These are phyloP conservation scores for Solanum gandarillasii DNA, from an alignment of 257 asterid genomes.

Conservation along the genomic window DNA sequence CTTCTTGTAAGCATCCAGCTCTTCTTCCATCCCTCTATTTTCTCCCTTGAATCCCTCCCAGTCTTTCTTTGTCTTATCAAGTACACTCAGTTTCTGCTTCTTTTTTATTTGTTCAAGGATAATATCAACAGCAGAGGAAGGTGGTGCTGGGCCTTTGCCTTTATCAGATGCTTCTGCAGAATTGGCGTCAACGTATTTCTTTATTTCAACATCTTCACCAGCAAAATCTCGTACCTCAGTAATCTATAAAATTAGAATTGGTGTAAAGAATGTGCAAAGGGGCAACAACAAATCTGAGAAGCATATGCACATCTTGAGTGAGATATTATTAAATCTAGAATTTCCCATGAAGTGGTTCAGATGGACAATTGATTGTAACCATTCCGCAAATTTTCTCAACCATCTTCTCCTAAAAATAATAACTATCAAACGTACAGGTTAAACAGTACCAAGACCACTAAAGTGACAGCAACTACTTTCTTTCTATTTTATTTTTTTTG, in stretches of 20 bases:
- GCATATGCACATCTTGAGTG: neutral
- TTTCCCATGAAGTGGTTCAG: neutral
- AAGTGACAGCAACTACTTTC: neutral
- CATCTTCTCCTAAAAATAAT: neutral
- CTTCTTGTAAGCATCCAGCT: slow-evolving; percentile 87
- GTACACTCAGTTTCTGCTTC: slow-evolving; percentile 87
- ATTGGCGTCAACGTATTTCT: slow-evolving; percentile 60
- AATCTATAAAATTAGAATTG: slow-evolving; percentile 25
- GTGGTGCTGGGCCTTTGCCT: slow-evolving; percentile 48
- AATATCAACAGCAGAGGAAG: slow-evolving; percentile 77
- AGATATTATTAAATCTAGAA: neutral
- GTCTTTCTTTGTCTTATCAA: slow-evolving; percentile 91
- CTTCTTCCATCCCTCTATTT: slow-evolving; percentile 76
- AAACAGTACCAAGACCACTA: neutral
- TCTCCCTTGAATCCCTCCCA: slow-evolving; percentile 97
- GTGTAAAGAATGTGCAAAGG: neutral
- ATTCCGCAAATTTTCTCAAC: neutral
- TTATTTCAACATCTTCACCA: slow-evolving; percentile 78
- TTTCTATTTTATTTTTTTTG: neutral
- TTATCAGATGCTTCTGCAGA: slow-evolving; percentile 53
- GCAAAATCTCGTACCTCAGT: slow-evolving; percentile 90
- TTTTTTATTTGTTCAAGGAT: slow-evolving; percentile 84
- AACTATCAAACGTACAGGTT: neutral
- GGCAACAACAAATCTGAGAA: neutral
- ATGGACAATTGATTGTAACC: neutral